These are phyloP conservation scores for Sporothrix brunneoviolacea DNA, from an alignment of 2,329 filamentous ascomycete genomes.

Conservation along the genomic window DNA sequence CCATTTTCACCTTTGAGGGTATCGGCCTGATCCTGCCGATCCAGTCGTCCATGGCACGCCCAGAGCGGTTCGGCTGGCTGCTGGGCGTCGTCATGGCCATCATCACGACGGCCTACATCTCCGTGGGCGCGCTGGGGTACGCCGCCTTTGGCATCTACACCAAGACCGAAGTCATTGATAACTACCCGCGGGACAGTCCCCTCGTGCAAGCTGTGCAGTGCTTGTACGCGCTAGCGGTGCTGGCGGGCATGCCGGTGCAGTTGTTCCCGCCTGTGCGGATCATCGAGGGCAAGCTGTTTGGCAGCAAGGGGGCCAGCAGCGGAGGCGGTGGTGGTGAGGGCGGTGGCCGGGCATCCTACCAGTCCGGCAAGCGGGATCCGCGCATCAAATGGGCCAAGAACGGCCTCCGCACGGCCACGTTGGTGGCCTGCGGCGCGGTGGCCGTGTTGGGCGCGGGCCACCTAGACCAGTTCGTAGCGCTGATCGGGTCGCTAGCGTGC, in stretches of 20 bases:
- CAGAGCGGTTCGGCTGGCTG: conserved; percentile 58
- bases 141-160: conserved; percentile 64
- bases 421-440: conserved; percentile 53
- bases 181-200: conserved; percentile 62
- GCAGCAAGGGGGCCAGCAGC: conserved; percentile 22
- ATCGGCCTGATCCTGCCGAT: conserved; percentile 72
- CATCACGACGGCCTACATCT: conserved; percentile 66
- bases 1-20: conserved; percentile 74
- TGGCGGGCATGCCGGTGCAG: conserved; percentile 69
- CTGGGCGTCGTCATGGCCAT: conserved; percentile 64
- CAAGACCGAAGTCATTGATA: conserved; percentile 68
- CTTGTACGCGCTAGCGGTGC: conserved; percentile 64
- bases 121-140: conserved; percentile 66
- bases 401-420: conserved; percentile 50
- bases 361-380: conserved; percentile 58
- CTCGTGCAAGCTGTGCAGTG: conserved; percentile 73
- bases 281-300: conserved; percentile 61
- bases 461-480: conserved; percentile 66
- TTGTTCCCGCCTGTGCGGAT: conserved; percentile 69
- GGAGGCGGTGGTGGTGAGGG: too few relatives aligned
- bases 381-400: conserved; percentile 75
- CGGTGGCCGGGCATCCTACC: conserved; percentile 28
- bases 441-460: conserved; percentile 60
- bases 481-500: conserved; percentile 68
- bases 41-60: conserved; percentile 66